phyloP scores from a whole-genome alignment of 192 early-diverging fungal genomes.

The Rhizoclosmatium sp. region DNA sequence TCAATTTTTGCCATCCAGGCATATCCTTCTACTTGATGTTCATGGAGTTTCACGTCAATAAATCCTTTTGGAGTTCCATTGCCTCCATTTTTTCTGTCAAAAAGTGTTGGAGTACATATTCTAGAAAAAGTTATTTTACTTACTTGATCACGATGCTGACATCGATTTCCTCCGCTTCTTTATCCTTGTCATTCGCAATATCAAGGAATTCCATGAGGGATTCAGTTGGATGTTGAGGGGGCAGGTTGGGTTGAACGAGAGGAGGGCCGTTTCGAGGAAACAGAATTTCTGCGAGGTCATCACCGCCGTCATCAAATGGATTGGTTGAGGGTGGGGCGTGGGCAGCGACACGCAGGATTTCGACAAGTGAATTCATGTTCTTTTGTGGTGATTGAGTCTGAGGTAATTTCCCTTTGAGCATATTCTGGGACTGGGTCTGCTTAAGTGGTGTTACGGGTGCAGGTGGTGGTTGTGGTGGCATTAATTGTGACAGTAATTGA shows the following conservation, averaged over 20 bases:
- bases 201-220: background rate
- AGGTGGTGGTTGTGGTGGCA: background rate
- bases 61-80: slow-evolving; percentile 6
- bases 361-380: too few species aligned
- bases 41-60: background rate
- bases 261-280: background rate
- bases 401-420: too few species aligned
- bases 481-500: background rate
- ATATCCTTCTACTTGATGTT: slow-evolving; percentile 19
- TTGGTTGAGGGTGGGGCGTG: background rate
- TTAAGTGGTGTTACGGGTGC: background rate
- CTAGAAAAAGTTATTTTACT: background rate
- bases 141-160: background rate
- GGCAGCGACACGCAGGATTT: background rate
- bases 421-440: too few species aligned
- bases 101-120: background rate
- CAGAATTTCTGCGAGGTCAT: background rate
- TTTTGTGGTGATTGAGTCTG: too few species aligned
- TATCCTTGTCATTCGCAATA: background rate
- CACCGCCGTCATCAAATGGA: background rate
- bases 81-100: slow-evolving; percentile 8
- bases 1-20: slow-evolving; percentile 36
- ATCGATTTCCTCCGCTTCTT: background rate
- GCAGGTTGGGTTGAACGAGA: background rate
- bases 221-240: background rate